Conservation (phyloP, 495 filamentous ascomycete genomes). For the Penicillium arizonense region DNA sequence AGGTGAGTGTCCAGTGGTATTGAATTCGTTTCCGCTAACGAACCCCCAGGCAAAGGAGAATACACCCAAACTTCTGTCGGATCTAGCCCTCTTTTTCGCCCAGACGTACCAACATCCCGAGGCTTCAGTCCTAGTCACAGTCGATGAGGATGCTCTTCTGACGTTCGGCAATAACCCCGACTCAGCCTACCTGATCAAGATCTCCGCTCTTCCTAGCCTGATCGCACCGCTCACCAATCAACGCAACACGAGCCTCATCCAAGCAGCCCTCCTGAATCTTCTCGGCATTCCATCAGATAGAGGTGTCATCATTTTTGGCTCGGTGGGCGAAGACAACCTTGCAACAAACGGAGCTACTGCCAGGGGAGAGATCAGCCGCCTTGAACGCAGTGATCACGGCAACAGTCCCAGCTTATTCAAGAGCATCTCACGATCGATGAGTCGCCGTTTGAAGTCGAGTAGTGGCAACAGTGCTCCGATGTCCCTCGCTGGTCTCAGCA, state of each 20-base stretch:
- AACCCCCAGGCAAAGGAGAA: conserved; percentile 35
- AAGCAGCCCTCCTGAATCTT: conserved; percentile 63
- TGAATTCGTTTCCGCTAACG: background rate
- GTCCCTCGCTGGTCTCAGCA: conserved; percentile 16
- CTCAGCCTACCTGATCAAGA: conserved; percentile 78
- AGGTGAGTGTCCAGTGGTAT: conserved; percentile 49
- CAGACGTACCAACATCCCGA: conserved; percentile 70
- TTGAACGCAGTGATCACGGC: conserved; percentile 44
- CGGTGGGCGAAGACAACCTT: conserved; percentile 66
- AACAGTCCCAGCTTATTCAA: conserved; percentile 32
- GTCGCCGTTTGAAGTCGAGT: conserved; percentile 33
- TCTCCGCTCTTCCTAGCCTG: conserved; percentile 66
- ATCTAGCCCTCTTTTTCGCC: conserved; percentile 67
- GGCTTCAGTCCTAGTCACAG: conserved; percentile 65
- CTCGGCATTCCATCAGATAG: conserved; percentile 61
- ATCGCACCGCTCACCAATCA: conserved; percentile 78
- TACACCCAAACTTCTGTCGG: conserved; percentile 57
- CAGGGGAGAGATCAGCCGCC: conserved; percentile 62
- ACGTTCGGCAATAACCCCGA: conserved; percentile 70
- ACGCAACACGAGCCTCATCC: conserved; percentile 74
- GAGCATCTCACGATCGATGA: conserved; percentile 35
- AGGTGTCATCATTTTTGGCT: conserved; percentile 70
- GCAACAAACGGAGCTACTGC: conserved; percentile 69
- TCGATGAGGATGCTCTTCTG: conserved; percentile 75
- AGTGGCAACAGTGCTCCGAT: conserved; percentile 28